Evolutionary conservation across 306 rosid genomes (phyloP).

Genomic region (Sicyos edulis): DNA sequence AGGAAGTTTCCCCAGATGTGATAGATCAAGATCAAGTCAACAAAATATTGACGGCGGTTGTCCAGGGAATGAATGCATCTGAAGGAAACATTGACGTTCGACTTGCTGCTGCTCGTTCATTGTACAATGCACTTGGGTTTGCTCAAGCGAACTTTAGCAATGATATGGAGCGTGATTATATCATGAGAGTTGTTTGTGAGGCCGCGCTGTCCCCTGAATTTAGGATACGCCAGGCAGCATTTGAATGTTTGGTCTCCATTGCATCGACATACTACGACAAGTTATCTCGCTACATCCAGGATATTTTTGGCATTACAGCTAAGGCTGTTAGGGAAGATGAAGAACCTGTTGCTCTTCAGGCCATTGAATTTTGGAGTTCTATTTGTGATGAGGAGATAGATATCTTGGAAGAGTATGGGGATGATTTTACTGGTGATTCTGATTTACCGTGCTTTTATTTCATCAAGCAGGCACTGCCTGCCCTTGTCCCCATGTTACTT

Average conservation of each 20-base stretch:
- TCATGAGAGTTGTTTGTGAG: conserved; percentile 92
- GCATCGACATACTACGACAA: conserved; percentile 72
- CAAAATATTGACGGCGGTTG: conserved; percentile 82
- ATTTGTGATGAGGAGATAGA: no score
- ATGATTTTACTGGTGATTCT: no score
- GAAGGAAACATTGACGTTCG: conserved; percentile 73
- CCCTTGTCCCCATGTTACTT: no score
- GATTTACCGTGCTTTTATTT: conserved; percentile 64
- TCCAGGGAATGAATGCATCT: conserved; percentile 76
- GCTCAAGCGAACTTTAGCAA: conserved; percentile 80
- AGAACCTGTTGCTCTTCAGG: conserved; percentile 47
- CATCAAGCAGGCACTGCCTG: conserved; percentile 77
- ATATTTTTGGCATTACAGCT: conserved; percentile 60
- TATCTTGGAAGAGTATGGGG: no score
- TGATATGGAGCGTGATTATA: conserved; percentile 80
- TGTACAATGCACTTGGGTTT: conserved; percentile 77
- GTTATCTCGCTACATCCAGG: conserved; percentile 69
- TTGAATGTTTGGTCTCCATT: conserved; percentile 85
- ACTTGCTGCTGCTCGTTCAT: conserved; percentile 76
- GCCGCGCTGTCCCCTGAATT: conserved; percentile 65
- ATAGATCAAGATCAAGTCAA: conserved; percentile 82
- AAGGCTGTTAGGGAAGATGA: conserved; percentile 74
- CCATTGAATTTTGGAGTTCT: conserved; percentile 53
- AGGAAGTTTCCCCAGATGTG: conserved; percentile 73
- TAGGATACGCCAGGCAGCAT: conserved; percentile 73